Base-by-base conservation (phyloP, 2,329 filamentous ascomycete species). In the Trichoderma arundinaceum region DNA sequence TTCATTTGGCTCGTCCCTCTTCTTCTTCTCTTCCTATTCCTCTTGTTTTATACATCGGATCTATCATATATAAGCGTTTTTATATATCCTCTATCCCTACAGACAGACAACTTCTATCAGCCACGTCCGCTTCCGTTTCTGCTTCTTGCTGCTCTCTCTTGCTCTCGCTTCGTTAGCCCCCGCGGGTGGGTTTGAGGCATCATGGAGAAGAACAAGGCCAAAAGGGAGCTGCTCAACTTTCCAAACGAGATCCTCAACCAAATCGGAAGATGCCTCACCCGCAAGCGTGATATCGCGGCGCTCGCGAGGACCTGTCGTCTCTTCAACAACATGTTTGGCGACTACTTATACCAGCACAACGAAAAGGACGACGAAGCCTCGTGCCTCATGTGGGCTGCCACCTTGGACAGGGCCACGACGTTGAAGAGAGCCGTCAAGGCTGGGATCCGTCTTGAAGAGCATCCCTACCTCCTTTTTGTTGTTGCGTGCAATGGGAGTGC, bases 301-400 rank as follows among this genome's bases (percentile, higher is more conserved):
- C 43, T 67, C 10, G 22, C 22, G 28, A 54, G 53, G 7, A 56
- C 66, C 5, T 60, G 54, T 22, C 48, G 19, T 13, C 66, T 44
- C 13, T 39, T 67, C 9, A 65, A 56, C 51, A n/a, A 12, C 13
- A 38, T 67, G n/a, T 61, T 67, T n/a, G 48, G 39, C 54, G 56
- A 67, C 32, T 35, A 52, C 17, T 38, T 67, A 17, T 67, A 67
- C 33, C 62, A 19, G n/a, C 49, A 56, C 9, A 65, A 67, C 17
- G 53, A 56, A 12, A 57, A 19, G n/a, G 7, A 57, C 28, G 13
- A 28, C 4, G 19, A 22, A 19, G 56, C 43, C 22, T 48, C 52
- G 9, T 65, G 62, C n/a, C 51, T 67, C 12, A 17, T 17, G 15
- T 67, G 66, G 66, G 66, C 66, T 13, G 63, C 66, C 5, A 46